Percentiles rank a stretch among this genome's conserved stretches.
Evolutionary conservation across 2,329 filamentous ascomycete species (phyloP).

Genomic region (Fusarium protoensiforme): DNA sequence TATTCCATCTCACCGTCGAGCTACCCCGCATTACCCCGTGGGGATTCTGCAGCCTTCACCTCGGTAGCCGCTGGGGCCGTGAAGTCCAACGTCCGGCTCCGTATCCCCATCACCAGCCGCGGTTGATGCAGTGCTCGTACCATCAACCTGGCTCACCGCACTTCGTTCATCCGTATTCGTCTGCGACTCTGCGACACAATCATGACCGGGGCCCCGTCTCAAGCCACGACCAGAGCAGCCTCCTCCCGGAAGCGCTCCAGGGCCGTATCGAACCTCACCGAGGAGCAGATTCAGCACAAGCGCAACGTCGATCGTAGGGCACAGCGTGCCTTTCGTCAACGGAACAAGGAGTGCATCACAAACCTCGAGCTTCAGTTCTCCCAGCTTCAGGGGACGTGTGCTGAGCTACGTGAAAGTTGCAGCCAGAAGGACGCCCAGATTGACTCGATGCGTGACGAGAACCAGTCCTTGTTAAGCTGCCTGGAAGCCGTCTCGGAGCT

Average conservation of each 20-base stretch:
- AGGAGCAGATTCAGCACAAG: neutral
- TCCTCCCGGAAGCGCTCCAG: neutral
- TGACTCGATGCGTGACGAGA: neutral
- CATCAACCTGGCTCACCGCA: neutral
- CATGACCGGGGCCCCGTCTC: neutral
- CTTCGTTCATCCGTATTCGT: neutral
- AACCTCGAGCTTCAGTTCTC: neutral
- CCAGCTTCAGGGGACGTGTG: neutral
- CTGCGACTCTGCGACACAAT: neutral
- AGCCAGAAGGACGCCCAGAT: neutral
- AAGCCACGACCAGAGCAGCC: neutral
- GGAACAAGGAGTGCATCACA: neutral
- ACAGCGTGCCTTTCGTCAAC: neutral
- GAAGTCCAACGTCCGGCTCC: too few species aligned
- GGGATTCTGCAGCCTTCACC: neutral
- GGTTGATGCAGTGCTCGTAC: neutral
- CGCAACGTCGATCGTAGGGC: neutral
- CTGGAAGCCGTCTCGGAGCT: neutral
- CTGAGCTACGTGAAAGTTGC: neutral
- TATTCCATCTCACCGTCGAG: neutral
- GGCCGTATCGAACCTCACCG: neutral
- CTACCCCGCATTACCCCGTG: neutral
- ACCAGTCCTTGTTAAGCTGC: neutral
- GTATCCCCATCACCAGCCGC: neutral
- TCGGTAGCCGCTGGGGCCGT: neutral